Base-by-base conservation (phyloP, 106 monocot species). In the Amphibolis antarctica region DNA sequence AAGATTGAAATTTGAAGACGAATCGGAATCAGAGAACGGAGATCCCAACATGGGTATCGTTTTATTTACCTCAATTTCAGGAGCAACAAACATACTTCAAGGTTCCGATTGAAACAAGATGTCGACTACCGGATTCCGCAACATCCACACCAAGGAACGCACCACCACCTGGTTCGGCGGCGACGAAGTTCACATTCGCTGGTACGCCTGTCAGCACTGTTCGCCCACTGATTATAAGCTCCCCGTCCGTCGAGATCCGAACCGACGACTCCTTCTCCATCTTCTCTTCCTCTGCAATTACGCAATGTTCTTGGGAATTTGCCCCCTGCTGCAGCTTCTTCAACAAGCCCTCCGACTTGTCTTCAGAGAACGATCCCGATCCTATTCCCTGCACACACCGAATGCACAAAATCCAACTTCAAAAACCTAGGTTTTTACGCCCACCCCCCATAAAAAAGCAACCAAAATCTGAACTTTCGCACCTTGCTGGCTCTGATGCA, bases 191-290 rank as follows among this genome's bases (percentile, higher is more conserved):
- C 44, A 89, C 88, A 12, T 53, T 51, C 12, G 74, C 69, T 7
- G 93, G 81, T 0, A 93, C 93, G 23, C 81, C 78, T 24, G 78
- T 62, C 42, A 89, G 86, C 26, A 93, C 58, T 9, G 75, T 75
- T 23, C 73, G 66, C 27, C 75, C 83, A 5, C 43, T 60, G 30
- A 86, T 65, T 42, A 75, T 15, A 60, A 93, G 81, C 50, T 70
- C 77, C 47, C 75, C 59, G 11, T 79, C 77, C 19, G 78, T 18
- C 24, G 73, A 77, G 63, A 83, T 68, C 71, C 72, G 60, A 4
- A 83, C 77, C 1, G 59, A 63, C 12, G 74, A 46, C 42, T 76
- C 59, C 63, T 88, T 86, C 77, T 81, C 78, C 88, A 83, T 88
- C 68, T 74, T 59, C 36, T 24, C 60, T 11, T 44, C 49, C 24